Conservation (phyloP, 2,329 filamentous ascomycete species). For the Xylariaceae sp. region DNA sequence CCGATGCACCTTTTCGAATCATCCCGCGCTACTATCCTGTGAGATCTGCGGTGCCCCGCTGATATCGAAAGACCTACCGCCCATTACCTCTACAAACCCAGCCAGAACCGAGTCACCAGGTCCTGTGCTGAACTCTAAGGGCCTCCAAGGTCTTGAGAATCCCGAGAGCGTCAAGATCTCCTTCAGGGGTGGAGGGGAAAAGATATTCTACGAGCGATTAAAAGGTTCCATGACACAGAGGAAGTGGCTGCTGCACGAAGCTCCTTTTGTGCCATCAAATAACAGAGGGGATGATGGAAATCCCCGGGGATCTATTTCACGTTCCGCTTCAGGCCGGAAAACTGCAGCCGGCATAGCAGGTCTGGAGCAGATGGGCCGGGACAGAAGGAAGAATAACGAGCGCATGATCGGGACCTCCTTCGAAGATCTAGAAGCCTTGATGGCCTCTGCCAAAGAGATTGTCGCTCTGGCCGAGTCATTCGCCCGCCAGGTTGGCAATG, state of each 20-base stretch:
- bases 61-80: conserved; percentile 47
- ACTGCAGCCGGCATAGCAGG: conserved; percentile 87
- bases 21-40: conserved; percentile 78
- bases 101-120: conserved; percentile 72
- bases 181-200: conserved; percentile 83
- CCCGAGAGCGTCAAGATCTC: conserved; percentile 84
- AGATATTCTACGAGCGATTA: conserved; percentile 82
- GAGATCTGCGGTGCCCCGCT: conserved; percentile 87
- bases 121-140: conserved; percentile 52
- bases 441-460: conserved; percentile 96
- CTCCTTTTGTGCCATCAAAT: conserved; percentile 76
- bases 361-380: conserved; percentile 78
- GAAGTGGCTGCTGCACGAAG: conserved; percentile 90
- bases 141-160: conserved; percentile 46
- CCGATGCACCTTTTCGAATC: conserved; percentile 89
- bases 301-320: conserved; percentile 29
- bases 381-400: conserved; percentile 88
- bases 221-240: conserved; percentile 86
- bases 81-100: conserved; percentile 38
- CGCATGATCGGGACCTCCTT: conserved; percentile 89
- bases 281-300: conserved; percentile 36
- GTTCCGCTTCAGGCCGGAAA: conserved; percentile 30
- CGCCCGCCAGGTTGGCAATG: conserved; percentile 60
- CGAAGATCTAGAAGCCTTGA: conserved; percentile 91
- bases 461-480: conserved; percentile 89